Evolutionary conservation across 2,329 filamentous ascomycete genomes (phyloP), one percentile per base, ranked within the genome.

Genomic region (Neopestalotiopsis sp.): DNA sequence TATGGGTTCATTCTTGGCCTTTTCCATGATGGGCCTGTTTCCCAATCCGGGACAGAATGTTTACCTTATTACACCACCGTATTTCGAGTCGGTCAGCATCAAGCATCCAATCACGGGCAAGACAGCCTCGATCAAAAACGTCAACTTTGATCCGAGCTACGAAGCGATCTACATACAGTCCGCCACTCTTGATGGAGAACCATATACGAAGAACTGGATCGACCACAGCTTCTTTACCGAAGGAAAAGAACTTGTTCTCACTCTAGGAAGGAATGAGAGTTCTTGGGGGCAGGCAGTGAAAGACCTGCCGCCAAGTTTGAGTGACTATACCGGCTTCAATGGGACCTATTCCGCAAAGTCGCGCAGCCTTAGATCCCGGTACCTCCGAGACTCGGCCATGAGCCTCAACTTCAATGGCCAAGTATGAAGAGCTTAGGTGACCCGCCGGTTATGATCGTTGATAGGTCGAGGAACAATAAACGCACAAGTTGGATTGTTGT

Each of bases 51-150:
- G 66, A 7, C 66, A 93, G 73, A 82, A 92, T 70, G 89, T 92
- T 0, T 93, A 93, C 72, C 85, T 93, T n/a, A 91, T 93, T 71
- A 91, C 82, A 0, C 88, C 91, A 0, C 91, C 91, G 0, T 93
- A 88, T 74, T 93, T 93, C 72, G 82, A 86, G 70, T 82, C 84
- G 62, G 83, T 92, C 1, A 87, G 85, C 62, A 83, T 92, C 62
- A 88, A 80, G 12, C 88, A 88, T 68, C 83, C 83, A 0, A 75
- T 87, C 14, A 92, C 89, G 0, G 87, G 88, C 2, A 89, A 88
- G 67, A 87, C 85, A 3, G 89, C 90, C 0, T 88, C 82, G 1
- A 83, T 93, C 7, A 81, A 84, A 13, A 90, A 87, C 69, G 71
- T 88, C 57, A 89, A 90, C 71, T 92, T 92, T 70, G 90, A 93